phyloP scores from a whole-genome alignment of 768 basidiomycete genomes.

The Russula ochroleuca region DNA sequence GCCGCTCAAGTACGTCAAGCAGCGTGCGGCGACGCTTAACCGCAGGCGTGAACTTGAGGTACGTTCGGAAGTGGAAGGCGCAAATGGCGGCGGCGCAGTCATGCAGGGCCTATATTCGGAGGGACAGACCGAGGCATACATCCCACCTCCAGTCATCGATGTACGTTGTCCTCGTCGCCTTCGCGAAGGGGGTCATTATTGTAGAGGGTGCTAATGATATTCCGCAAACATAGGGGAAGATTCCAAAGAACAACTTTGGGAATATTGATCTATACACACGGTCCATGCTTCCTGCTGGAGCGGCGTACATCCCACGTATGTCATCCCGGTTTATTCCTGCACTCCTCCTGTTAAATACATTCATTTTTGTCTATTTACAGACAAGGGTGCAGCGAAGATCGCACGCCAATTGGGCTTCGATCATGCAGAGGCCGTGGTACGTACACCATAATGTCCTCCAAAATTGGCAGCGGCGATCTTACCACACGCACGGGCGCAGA shows the following conservation, averaged over 20 bases:
- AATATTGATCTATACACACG: slow-evolving; percentile 96
- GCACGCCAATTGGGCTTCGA: slow-evolving; percentile 84
- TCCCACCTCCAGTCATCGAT: slow-evolving; percentile 76
- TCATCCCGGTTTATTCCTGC: slow-evolving; percentile 1
- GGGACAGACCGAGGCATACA: slow-evolving; percentile 78
- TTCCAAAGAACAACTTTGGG: slow-evolving; percentile 94
- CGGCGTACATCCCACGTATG: slow-evolving; percentile 87
- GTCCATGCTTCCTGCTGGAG: slow-evolving; percentile 89
- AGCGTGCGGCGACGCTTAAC: slow-evolving; percentile 75
- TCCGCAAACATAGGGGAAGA: slow-evolving; percentile 58
- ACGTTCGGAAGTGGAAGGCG: slow-evolving; percentile 41
- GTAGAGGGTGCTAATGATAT: slow-evolving; percentile 2
- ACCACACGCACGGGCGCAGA: slow-evolving; percentile 44
- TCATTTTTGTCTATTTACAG: slow-evolving; percentile 24
- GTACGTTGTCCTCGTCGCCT: slow-evolving; percentile 33
- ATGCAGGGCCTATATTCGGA: slow-evolving; percentile 87
- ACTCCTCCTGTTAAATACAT: background rate
- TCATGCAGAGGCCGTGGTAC: slow-evolving; percentile 91
- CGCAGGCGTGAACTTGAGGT: slow-evolving; percentile 69
- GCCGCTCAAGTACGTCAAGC: slow-evolving; percentile 86
- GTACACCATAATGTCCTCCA: slow-evolving; percentile 32
- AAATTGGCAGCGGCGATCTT: background rate
- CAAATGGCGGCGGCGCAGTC: slow-evolving; percentile 29
- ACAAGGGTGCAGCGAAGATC: slow-evolving; percentile 81
- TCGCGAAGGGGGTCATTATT: background rate